phyloP scores from a whole-genome alignment of 2,329 filamentous ascomycete species.

The Nemania sp. region DNA sequence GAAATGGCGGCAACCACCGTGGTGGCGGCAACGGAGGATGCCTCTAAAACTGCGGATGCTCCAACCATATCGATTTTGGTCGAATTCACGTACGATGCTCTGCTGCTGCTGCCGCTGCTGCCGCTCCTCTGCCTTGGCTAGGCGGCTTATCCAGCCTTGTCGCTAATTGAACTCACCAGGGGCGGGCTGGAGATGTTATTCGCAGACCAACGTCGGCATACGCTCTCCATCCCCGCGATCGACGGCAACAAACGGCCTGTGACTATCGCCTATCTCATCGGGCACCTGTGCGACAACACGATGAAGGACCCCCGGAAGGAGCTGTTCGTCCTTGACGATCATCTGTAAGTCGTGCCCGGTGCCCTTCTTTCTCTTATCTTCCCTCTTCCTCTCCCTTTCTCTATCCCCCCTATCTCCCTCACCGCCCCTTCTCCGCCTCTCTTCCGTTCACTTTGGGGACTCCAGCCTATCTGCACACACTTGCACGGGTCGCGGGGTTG shows the following conservation, averaged over 20 bases:
- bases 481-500: not conserved
- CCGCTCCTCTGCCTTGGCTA: not conserved
- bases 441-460: not conserved
- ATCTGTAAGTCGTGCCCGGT: slow-evolving; percentile 70
- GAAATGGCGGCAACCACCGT: slow-evolving; percentile 29
- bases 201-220: slow-evolving; percentile 75
- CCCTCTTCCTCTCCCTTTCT: too few relatives aligned
- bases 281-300: slow-evolving; percentile 75
- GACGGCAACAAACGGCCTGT: slow-evolving; percentile 62
- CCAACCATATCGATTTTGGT: slow-evolving; percentile 59
- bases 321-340: slow-evolving; percentile 82
- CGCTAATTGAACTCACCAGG: slow-evolving; percentile 47
- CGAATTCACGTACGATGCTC: slow-evolving; percentile 55
- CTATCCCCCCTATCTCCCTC: not conserved
- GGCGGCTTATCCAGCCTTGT: not conserved
- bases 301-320: slow-evolving; percentile 88
- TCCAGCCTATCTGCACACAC: slow-evolving; percentile 3
- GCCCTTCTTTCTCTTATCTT: too few relatives aligned
- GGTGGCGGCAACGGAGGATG: not conserved
- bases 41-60: slow-evolving; percentile 14
- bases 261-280: slow-evolving; percentile 76
- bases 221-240: slow-evolving; percentile 66
- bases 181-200: slow-evolving; percentile 96
- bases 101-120: not conserved
- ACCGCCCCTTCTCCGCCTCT: not conserved